A percentile compares a stretch with the other conserved stretches of the same genome.
Evolutionary conservation across 306 rosid genomes (phyloP).

Genomic region (Prunus mume): DNA sequence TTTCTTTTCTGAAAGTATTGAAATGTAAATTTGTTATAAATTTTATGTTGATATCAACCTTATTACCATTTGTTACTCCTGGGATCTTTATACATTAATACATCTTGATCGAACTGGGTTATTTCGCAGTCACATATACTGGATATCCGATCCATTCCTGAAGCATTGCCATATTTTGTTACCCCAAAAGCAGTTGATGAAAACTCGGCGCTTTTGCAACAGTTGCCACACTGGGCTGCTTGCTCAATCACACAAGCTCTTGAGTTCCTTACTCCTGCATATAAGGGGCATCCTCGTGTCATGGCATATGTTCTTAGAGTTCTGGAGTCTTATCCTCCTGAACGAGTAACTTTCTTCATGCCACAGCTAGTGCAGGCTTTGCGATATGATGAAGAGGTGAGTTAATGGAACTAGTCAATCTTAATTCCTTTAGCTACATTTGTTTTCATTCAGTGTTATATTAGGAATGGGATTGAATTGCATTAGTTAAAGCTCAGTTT

Average conservation of each 20-base stretch:
- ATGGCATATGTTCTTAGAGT: conserved; percentile 98
- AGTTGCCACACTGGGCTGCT: conserved; percentile 99
- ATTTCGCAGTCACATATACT: conserved; percentile 69
- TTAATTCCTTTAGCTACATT: background rate
- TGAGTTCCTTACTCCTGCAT: conserved; percentile 92
- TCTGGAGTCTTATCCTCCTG: conserved; percentile 95
- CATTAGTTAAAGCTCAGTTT: background rate
- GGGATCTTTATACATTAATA: conserved; percentile 20
- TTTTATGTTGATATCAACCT: background rate
- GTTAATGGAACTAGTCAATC: conserved; percentile 2
- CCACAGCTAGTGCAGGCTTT: conserved; percentile 96
- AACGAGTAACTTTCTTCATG: conserved; percentile 90
- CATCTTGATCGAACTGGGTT: conserved; percentile 13
- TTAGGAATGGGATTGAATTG: background rate
- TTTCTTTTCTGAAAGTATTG: background rate
- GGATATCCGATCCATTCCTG: conserved; percentile 84
- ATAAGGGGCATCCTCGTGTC: conserved; percentile 95
- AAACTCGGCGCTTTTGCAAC: conserved; percentile 86
- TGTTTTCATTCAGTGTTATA: background rate
- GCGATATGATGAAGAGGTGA: conserved; percentile 92
- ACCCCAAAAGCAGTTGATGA: conserved; percentile 92
- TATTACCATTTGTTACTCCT: background rate
- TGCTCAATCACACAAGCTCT: conserved; percentile 96
- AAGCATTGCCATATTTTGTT: conserved; percentile 93
- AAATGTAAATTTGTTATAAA: background rate